These are phyloP conservation scores for Ustilago nuda DNA, from an alignment of 1,284 basidiomycete genomes.

Conservation along the genomic window DNA sequence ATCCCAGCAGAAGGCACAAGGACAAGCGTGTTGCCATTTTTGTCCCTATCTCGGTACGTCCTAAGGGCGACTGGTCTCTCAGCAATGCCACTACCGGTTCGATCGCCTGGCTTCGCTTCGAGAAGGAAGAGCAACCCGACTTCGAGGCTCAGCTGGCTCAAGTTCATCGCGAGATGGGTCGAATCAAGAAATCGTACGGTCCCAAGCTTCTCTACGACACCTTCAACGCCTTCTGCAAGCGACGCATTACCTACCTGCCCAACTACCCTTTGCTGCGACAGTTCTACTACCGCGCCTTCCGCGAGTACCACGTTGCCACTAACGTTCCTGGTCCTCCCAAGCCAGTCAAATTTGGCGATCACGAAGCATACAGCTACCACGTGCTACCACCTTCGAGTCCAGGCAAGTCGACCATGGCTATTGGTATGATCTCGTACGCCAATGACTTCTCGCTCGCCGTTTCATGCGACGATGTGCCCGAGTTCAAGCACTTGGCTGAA, in stretches of 20 bases:
- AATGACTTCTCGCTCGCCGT: constrained; percentile 66
- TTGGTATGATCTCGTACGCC: constrained; percentile 68
- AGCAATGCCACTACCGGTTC: constrained; percentile 66
- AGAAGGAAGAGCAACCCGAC: constrained; percentile 49
- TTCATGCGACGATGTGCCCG: constrained; percentile 66
- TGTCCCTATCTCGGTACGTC: constrained; percentile 65
- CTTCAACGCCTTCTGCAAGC: constrained; percentile 52
- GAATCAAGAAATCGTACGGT: constrained; percentile 63
- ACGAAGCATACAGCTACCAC: constrained; percentile 67
- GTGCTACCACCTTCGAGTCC: constrained; percentile 66
- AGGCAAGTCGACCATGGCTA: constrained; percentile 66
- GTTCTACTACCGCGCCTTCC: constrained; percentile 65
- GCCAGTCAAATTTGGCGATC: constrained; percentile 63
- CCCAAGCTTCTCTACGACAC: constrained; percentile 63
- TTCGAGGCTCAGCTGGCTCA: constrained; percentile 57
- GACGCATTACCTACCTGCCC: constrained; percentile 59
- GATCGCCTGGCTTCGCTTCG: constrained; percentile 66
- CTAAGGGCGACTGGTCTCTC: constrained; percentile 64
- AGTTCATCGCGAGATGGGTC: constrained; percentile 65
- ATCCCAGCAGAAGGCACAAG: constrained; percentile 43
- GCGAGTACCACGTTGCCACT: constrained; percentile 67
- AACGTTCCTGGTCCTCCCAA: constrained; percentile 68
- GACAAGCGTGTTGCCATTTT: constrained; percentile 68
- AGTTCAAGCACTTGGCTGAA: constrained; percentile 58
- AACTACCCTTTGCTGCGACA: constrained; percentile 60